Conservation (phyloP, 805 yeast genomes). For the Nakazawaea molendinolei region DNA sequence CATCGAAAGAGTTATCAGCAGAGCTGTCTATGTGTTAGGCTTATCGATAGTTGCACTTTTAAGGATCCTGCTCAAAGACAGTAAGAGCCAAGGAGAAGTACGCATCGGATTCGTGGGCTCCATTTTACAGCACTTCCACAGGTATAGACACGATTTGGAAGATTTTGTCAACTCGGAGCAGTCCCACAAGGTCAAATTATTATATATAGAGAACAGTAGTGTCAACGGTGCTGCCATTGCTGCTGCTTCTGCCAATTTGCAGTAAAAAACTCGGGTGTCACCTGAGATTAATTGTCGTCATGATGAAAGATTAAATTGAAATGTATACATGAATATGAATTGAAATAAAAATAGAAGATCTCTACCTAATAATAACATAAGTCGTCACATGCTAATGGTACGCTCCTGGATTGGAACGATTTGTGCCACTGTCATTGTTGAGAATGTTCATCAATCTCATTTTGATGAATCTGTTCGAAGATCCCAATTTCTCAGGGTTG, state of each 20-base stretch:
- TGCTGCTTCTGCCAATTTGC: too few relatives aligned
- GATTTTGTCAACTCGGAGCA: conserved; percentile 14
- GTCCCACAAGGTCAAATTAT: conserved; percentile 28
- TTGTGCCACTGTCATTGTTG: conserved; percentile 2
- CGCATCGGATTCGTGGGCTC: conserved; percentile 47
- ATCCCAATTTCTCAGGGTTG: too few relatives aligned
- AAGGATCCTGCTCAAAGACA: conserved; percentile 21
- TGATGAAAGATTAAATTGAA: too few relatives aligned
- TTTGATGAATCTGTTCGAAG: conserved; percentile 1
- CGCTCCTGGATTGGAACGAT: too few relatives aligned
- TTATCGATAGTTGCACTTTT: conserved; percentile 32
- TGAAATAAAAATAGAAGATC: too few relatives aligned
- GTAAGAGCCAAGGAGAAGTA: conserved; percentile 14
- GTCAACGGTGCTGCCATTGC: conserved; percentile 51
- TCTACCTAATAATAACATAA: too few relatives aligned
- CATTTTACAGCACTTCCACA: conserved; percentile 36
- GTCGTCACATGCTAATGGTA: too few relatives aligned
- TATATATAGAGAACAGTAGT: conserved; percentile 37
- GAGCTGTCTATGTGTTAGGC: conserved; percentile 40
- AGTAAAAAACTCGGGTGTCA: too few relatives aligned
- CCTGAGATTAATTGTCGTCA: too few relatives aligned
- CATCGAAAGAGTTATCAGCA: conserved; percentile 30
- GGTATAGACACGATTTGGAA: conserved; percentile 28
- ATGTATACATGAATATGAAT: too few relatives aligned
- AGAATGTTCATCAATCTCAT: conserved; percentile 6